Evolutionary conservation across 169 alveolate genomes (phyloP).

Genomic region (Amoebophrya sp.): DNA sequence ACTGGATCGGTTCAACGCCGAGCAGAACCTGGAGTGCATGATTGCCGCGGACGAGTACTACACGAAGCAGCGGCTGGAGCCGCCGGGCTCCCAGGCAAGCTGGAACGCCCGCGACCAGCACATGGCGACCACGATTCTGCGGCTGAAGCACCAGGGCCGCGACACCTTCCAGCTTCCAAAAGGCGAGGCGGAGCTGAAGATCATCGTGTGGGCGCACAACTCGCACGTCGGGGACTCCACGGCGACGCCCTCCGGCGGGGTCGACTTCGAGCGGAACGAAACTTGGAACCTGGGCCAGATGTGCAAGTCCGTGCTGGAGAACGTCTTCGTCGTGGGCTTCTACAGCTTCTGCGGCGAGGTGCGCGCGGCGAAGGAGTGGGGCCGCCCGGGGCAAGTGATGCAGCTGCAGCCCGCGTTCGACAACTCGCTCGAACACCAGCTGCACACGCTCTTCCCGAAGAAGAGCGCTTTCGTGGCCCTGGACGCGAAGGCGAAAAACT

Average conservation of each 20-base stretch:
- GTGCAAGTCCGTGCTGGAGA: conserved; percentile 19
- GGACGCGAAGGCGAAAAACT: no score
- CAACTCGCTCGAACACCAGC: conserved; percentile 21
- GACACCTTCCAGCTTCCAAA: neutral
- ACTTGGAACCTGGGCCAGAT: conserved; percentile 28
- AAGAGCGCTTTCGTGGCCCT: conserved; percentile 7
- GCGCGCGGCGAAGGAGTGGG: conserved; percentile 26
- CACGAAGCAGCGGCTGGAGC: conserved; percentile 25
- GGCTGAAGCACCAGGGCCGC: neutral
- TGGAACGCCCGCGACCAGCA: conserved; percentile 29
- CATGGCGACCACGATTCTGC: conserved; percentile 23
- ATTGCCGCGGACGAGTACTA: conserved; percentile 27
- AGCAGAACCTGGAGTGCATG: conserved; percentile 25
- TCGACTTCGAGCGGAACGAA: conserved; percentile 22
- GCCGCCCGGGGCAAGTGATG: conserved; percentile 26
- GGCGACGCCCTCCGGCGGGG: conserved; percentile 26
- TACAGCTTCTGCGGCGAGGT: conserved; percentile 21
- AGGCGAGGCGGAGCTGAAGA: conserved; percentile 17
- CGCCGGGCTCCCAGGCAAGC: conserved; percentile 24
- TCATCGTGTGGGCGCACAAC: conserved; percentile 25
- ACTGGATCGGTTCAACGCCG: conserved; percentile 29
- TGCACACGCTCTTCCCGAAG: conserved; percentile 12
- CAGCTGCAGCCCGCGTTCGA: conserved; percentile 8
- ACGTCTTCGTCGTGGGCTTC: conserved; percentile 26
- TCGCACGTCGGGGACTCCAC: conserved; percentile 29